Conservation (phyloP, 768 basidiomycete species). For the Russula compacta region DNA sequence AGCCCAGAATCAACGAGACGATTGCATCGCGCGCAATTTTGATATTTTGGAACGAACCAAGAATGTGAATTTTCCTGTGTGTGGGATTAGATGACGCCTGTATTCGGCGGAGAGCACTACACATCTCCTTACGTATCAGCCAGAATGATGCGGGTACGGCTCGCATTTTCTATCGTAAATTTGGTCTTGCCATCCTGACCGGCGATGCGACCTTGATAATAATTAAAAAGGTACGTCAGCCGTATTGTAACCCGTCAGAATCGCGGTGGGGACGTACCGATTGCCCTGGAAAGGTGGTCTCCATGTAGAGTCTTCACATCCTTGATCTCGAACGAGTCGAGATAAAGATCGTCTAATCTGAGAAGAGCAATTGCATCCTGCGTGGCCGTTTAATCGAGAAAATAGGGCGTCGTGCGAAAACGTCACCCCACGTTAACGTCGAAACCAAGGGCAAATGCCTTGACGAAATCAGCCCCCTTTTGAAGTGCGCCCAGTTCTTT, state of each 20-base stretch:
- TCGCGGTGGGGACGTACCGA: conserved; percentile 43
- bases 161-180: conserved; percentile 97
- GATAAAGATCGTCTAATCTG: conserved; percentile 91
- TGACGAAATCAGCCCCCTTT: conserved; percentile 95
- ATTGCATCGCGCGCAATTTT: conserved; percentile 95
- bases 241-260: background rate
- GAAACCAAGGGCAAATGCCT: conserved; percentile 91
- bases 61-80: conserved; percentile 92
- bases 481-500: conserved; percentile 90
- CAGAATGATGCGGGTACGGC: conserved; percentile 93
- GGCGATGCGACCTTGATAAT: conserved; percentile 75
- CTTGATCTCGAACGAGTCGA: conserved; percentile 98
- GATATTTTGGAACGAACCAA: conserved; percentile 98
- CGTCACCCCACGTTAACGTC: conserved; percentile 72
- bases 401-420: background rate
- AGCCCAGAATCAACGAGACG: conserved; percentile 89
- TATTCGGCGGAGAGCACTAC: conserved; percentile 10
- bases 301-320: conserved; percentile 98
- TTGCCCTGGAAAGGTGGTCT: conserved; percentile 96
- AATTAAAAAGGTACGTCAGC: background rate
- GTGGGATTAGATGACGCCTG: conserved; percentile 2
- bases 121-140: conserved; percentile 77
- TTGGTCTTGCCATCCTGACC: conserved; percentile 98
- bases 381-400: background rate
- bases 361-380: conserved; percentile 95